phyloP scores from a whole-genome alignment of 164 flowering plant species.

The Stephania japonica region DNA sequence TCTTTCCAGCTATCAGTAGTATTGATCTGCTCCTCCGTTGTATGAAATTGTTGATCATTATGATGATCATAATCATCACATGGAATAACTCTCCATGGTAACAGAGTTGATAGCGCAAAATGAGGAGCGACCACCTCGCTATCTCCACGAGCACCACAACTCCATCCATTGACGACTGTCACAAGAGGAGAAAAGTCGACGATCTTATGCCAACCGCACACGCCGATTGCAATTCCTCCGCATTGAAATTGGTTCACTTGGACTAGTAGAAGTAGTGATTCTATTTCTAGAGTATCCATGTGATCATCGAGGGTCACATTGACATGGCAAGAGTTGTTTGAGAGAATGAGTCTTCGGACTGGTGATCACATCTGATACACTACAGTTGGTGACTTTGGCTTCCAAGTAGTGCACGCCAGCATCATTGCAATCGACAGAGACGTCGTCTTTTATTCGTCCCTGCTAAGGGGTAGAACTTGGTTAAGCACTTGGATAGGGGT shows the following conservation, averaged over 20 bases:
- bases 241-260: slow-evolving; percentile 45
- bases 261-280: slow-evolving; percentile 17
- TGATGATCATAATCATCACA: no score
- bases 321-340: slow-evolving; percentile 24
- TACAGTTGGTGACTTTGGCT: slow-evolving; percentile 2
- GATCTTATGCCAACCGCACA: slow-evolving; percentile 40
- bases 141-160: slow-evolving; percentile 21
- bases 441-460: slow-evolving; percentile 2
- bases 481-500: not conserved
- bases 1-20: no score
- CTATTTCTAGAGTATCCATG: no score
- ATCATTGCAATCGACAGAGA: slow-evolving; percentile 4
- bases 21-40: not conserved
- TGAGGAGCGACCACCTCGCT: slow-evolving; percentile 10
- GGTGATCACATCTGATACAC: not conserved
- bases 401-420: slow-evolving; percentile 1
- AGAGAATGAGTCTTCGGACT: slow-evolving; percentile 17
- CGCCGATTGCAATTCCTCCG: slow-evolving; percentile 52
- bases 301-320: not conserved
- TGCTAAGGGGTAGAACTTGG: slow-evolving; percentile 1
- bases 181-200: slow-evolving; percentile 32
- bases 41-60: slow-evolving; percentile 8
- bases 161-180: slow-evolving; percentile 40
- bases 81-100: slow-evolving; percentile 32
- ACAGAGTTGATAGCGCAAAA: slow-evolving; percentile 21